Base-by-base conservation (phyloP, 768 basidiomycete genomes). In the Boletus vinaceobasis region DNA sequence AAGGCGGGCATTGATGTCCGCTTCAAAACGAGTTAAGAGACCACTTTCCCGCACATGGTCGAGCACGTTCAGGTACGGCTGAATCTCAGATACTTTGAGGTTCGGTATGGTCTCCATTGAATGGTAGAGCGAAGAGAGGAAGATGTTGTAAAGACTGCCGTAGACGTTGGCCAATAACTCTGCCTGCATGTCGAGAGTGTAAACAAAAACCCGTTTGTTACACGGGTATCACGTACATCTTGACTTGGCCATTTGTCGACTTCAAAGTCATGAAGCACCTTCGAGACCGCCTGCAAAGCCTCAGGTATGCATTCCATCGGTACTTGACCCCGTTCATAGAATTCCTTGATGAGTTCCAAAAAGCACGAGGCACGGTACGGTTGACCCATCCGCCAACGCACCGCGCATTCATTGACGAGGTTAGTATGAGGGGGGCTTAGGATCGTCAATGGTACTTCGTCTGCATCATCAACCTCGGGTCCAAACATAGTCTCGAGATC, bases 241-340 rank as follows among this genome's bases (percentile, higher is more conserved):
- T 82, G 80, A 19, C 73, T 74, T 2, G 89, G 79, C 96, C 97
- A 98, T 42, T 82, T 77, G 19, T 87, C 83, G 2, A 90, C 65
- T 8, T 87, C 83, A 32, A 79, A 80, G 57, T 95, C 92, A 35
- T 80, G 76, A 63, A 85, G 76, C 10, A 86, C 83, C 66, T 88
- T 89, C 19, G 78, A 72, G 19, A 96, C 79, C 53, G 83, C 84
- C 43, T 84, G 80, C 44, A 97, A 71, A 11, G 91, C 96, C 70
- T 98, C 97, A 0, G 89, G 89, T 49, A 98, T 84, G 70, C 97
- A 98, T 65, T 96, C 96, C 65, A 96, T 75, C 2, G 97, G 97
- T 6, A 98, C 91, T 58, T 93, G 87, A 58, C 89, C 87, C 33
- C 88, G 82, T 72, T 94, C 90, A 65, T 88, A 97, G 66, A 93